phyloP scores from a whole-genome alignment of 2,329 filamentous ascomycete species.

The Thermochaetoides dissita region DNA sequence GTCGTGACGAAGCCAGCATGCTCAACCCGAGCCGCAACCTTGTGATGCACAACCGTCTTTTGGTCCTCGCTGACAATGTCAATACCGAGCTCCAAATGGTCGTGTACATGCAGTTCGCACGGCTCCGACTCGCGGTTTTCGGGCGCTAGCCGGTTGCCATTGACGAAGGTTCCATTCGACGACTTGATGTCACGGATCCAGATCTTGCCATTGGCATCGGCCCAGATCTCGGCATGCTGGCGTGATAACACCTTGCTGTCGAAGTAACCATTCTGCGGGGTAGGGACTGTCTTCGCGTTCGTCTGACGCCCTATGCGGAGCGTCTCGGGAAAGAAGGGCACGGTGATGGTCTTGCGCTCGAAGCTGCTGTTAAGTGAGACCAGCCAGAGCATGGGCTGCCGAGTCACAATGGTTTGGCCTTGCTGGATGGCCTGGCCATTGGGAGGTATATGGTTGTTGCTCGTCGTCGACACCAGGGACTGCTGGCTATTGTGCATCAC shows the following conservation, averaged over 20 bases:
- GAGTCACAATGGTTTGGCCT: not conserved
- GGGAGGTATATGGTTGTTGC: no score
- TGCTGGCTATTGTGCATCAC: slow-evolving; percentile 24
- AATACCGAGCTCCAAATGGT: slow-evolving; percentile 88
- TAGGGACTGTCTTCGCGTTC: slow-evolving; percentile 89
- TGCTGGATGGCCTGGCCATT: no score
- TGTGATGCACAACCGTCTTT: slow-evolving; percentile 96
- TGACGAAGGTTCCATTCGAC: slow-evolving; percentile 97
- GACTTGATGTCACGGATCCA: slow-evolving; percentile 97
- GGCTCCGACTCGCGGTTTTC: slow-evolving; percentile 96
- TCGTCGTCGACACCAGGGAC: slow-evolving; percentile 19
- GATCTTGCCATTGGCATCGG: slow-evolving; percentile 70
- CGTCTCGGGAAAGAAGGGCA: slow-evolving; percentile 88
- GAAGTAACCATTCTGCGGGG: slow-evolving; percentile 84
- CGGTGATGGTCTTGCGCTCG: slow-evolving; percentile 87
- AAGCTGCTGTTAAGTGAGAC: slow-evolving; percentile 91
- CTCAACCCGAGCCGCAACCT: slow-evolving; percentile 92
- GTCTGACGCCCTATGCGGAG: slow-evolving; percentile 91
- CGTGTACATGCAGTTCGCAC: slow-evolving; percentile 79
- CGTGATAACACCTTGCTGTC: slow-evolving; percentile 95
- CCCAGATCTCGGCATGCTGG: slow-evolving; percentile 93
- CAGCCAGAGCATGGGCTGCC: slow-evolving; percentile 67
- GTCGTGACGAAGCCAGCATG: slow-evolving; percentile 74
- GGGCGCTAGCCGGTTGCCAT: slow-evolving; percentile 73
- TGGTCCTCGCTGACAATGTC: slow-evolving; percentile 98